Evolutionary conservation across 805 yeast species (phyloP).

Genomic region (Candida wancherniae): DNA sequence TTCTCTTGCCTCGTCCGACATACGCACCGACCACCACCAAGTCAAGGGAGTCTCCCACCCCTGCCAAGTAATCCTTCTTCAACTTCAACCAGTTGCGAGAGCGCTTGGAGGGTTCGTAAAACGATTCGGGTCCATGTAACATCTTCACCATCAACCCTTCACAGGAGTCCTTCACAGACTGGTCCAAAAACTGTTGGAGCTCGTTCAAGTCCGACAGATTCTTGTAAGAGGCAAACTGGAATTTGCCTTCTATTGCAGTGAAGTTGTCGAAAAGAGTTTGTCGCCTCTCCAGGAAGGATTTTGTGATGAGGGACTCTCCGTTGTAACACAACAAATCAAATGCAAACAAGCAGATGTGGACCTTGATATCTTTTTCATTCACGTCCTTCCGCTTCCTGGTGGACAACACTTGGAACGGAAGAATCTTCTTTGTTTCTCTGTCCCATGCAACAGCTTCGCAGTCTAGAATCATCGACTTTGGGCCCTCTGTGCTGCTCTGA

Average conservation of each 20-base stretch:
- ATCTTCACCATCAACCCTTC: constrained; percentile 97
- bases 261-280: constrained; percentile 52
- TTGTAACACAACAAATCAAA: constrained; percentile 80
- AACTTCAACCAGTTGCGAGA: constrained; percentile 93
- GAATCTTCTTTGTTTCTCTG: constrained; percentile 62
- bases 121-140: constrained; percentile 73
- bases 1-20: constrained; percentile 89
- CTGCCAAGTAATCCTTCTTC: constrained; percentile 91
- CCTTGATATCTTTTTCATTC: constrained; percentile 78
- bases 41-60: constrained; percentile 94
- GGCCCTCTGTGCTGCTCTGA: constrained; percentile 13
- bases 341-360: constrained; percentile 86
- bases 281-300: constrained; percentile 69
- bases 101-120: constrained; percentile 91
- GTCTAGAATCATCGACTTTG: constrained; percentile 70
- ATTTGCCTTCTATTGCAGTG: constrained; percentile 64
- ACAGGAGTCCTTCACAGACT: constrained; percentile 82
- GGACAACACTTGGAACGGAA: constrained; percentile 90
- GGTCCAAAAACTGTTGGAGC: constrained; percentile 79
- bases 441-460: constrained; percentile 99
- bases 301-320: constrained; percentile 63
- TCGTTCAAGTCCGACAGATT: constrained; percentile 69
- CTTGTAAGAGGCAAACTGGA: constrained; percentile 71
- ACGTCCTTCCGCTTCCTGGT: constrained; percentile 95
- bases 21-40: constrained; percentile 92